Evolutionary conservation across 1,139 yeast species (phyloP).

Genomic region (Pichia sp.): DNA sequence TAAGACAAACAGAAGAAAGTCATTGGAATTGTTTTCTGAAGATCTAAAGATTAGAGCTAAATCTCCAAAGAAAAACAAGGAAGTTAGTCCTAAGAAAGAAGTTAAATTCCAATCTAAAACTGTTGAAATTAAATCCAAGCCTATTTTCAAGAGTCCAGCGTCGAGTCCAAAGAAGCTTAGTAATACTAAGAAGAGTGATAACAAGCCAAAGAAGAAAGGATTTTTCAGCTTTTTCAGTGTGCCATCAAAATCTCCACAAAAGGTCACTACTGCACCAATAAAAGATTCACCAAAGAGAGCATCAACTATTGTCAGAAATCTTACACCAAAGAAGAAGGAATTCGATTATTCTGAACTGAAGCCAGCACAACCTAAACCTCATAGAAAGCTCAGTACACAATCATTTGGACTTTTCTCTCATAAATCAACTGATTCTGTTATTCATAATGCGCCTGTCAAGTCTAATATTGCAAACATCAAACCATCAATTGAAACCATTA

Average conservation of each 20-base stretch:
- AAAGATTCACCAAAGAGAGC: conserved; percentile 3
- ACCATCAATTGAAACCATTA: neutral
- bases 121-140: neutral
- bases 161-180: neutral
- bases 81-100: neutral
- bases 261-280: neutral
- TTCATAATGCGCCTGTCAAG: neutral
- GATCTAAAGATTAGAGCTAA: neutral
- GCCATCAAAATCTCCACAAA: conserved; percentile 1
- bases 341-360: conserved; percentile 5
- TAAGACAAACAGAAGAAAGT: conserved; percentile 7
- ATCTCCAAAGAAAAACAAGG: neutral
- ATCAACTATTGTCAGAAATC: conserved; percentile 8
- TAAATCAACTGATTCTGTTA: neutral
- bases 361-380: conserved; percentile 12
- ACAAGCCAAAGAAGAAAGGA: neutral
- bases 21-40: conserved; percentile 9
- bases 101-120: neutral
- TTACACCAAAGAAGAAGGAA: conserved; percentile 2
- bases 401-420: conserved; percentile 6
- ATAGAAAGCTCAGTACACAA: conserved; percentile 2
- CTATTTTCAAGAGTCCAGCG: neutral
- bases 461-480: neutral
- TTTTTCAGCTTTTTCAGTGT: conserved; percentile 7
- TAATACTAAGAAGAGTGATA: neutral